Base-by-base conservation (phyloP, 345 rosid species). In the Garcia nutans region DNA sequence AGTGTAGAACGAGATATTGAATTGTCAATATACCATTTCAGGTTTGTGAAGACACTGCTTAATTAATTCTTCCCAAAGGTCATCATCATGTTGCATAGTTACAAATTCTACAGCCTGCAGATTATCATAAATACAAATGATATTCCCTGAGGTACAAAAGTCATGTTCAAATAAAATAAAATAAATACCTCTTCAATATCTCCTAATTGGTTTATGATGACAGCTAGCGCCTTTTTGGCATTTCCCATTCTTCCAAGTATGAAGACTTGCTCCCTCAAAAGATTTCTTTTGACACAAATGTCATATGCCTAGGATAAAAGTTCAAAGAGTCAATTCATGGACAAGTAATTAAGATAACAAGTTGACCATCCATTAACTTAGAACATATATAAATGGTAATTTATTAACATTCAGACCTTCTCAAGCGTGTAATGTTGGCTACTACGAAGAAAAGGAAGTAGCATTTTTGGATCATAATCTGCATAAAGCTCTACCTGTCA, bases 171-270 rank as follows among this genome's bases (percentile, higher is more conserved):
- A 60, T 58, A 24, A 49, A 70, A 78, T 19, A 19, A 70, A 9
- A 15, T 59, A 68, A 41, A 65, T 81, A 93, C 99, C 98, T 96
- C 99, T 84, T 96, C 94, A 77, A 96, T 93, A 78, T 93, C 99
- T 63, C 97, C 98, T 65, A 96, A 79, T 80, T 92, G 80, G 78
- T 96, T 92, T 74, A 96, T 92, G 83, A 93, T 96, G 81, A 93
- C 91, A 23, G 95, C 88, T 67, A 96, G 90, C 74, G 98, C 99
- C 85, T 89, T 88, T 79, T 85, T 93, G 58, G 98, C 74, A 76
- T 96, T 96, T 69, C 99, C 98, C 99, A 96, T 96, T 83, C 99
- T 90, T 75, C 98, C 99, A 71, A 96, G 91, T 72, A 96, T 83
- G 83, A 96, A 96, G 31, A 96, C 99, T 85, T 96, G 99, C 90